phyloP scores from a whole-genome alignment of 2,329 filamentous ascomycete genomes.

The Stagonosporopsis rhizophila region DNA sequence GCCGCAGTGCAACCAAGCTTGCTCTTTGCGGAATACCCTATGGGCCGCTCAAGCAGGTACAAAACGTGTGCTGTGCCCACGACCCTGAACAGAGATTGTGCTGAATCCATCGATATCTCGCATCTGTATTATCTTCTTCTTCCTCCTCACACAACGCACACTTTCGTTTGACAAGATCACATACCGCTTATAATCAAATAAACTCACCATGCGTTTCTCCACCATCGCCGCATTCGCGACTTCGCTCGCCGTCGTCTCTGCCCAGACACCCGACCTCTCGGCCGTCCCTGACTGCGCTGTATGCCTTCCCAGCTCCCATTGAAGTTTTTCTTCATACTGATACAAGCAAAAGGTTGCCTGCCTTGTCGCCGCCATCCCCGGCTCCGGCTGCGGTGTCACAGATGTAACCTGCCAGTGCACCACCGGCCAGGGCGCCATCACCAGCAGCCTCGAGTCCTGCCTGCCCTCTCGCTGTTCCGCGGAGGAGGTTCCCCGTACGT shows the following conservation, averaged over 20 bases:
- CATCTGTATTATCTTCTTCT: neutral
- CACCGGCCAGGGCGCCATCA: constrained; percentile 47
- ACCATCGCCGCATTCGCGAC: constrained; percentile 35
- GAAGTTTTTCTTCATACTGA: constrained; percentile 5
- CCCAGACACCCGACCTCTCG: constrained; percentile 34
- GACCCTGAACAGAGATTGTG: no score
- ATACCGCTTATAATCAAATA: neutral
- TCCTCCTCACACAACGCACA: no score
- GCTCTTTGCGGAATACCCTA: constrained; percentile 7
- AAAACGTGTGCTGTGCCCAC: constrained; percentile 12
- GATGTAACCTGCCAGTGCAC: constrained; percentile 63
- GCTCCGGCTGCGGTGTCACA: constrained; percentile 56
- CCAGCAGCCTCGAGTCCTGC: constrained; percentile 51
- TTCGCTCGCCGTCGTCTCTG: constrained; percentile 35
- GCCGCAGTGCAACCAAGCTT: constrained; percentile 14
- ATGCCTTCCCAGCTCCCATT: constrained; percentile 17
- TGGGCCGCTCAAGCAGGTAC: constrained; percentile 13
- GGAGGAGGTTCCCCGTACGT: constrained; percentile 50
- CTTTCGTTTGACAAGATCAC: constrained; percentile 10
- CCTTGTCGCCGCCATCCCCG: constrained; percentile 55
- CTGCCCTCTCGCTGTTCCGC: constrained; percentile 48
- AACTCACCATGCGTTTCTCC: constrained; percentile 43
- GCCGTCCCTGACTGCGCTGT: constrained; percentile 45
- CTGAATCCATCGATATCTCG: constrained; percentile 3
- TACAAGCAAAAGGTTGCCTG: constrained; percentile 51